A percentile compares a stretch with the other conserved stretches of the same genome.
Conservation (phyloP, 129 eudicot genomes). For the Rutidosis leptorrhynchoides region DNA sequence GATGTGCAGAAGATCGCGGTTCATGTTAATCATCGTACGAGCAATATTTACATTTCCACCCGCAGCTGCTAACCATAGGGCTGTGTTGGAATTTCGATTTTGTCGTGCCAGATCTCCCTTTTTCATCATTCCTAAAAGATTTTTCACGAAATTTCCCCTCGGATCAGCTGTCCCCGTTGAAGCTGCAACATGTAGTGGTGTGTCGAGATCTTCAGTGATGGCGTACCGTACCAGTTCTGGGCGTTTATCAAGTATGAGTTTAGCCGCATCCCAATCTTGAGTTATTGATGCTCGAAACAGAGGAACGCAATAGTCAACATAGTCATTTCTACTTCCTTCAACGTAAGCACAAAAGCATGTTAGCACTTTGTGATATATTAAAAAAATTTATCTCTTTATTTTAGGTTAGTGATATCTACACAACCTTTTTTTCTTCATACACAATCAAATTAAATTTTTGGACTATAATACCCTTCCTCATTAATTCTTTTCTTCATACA, state of each 20-base stretch:
- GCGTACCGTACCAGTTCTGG: neutral
- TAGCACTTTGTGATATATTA: too few species aligned
- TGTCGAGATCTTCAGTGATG: neutral
- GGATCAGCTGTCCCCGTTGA: neutral
- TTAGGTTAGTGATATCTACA: too few species aligned
- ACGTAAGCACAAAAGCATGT: too few species aligned
- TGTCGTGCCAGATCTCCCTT: neutral
- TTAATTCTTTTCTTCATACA: too few species aligned
- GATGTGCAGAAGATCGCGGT: neutral
- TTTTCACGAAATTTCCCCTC: neutral
- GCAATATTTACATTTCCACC: neutral
- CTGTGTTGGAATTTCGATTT: neutral
- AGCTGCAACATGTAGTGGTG: conserved; percentile 3
- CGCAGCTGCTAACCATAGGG: neutral
- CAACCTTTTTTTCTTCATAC: too few species aligned
- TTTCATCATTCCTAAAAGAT: too few species aligned
- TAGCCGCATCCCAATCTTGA: neutral
- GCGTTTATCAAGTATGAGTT: neutral
- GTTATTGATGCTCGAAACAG: neutral
- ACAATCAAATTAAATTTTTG: too few species aligned
- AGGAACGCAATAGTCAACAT: neutral
- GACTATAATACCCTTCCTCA: too few species aligned
- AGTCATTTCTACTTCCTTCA: neutral
- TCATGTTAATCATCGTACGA: neutral
- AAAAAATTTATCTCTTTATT: too few species aligned